Percentiles rank a stretch among this genome's conserved stretches.
phyloP scores from a whole-genome alignment of 1,139 yeast genomes.

The Zygosaccharomyces sapae region DNA sequence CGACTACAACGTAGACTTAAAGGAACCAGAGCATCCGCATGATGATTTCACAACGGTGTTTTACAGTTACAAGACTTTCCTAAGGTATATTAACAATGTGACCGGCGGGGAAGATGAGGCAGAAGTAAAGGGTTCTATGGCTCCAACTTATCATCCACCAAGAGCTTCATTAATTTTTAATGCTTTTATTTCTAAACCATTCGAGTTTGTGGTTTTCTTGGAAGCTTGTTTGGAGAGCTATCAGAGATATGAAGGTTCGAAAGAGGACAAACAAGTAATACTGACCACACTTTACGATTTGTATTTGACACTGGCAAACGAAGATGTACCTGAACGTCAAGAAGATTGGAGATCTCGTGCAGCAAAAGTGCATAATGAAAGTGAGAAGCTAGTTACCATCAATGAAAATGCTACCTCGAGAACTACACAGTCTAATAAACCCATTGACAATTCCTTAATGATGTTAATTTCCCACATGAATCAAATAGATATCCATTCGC shows the following conservation, averaged over 20 bases:
- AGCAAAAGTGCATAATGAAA: conserved; percentile 43
- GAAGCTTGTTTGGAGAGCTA: conserved; percentile 87
- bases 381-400: conserved; percentile 32
- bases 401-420: conserved; percentile 9
- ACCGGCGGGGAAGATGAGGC: conserved; percentile 1
- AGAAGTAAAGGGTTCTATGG: conserved; percentile 1
- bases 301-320: conserved; percentile 61
- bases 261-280: conserved; percentile 65
- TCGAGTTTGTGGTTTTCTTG: conserved; percentile 85
- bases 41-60: conserved; percentile 42
- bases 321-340: conserved; percentile 37
- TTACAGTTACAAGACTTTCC: conserved; percentile 69
- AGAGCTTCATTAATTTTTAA: conserved; percentile 83
- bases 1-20: conserved; percentile 14
- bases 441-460: conserved; percentile 56
- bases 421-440: conserved; percentile 9
- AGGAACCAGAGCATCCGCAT: conserved; percentile 6
- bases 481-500: conserved; percentile 39
- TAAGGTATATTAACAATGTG: conserved; percentile 49
- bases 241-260: conserved; percentile 67
- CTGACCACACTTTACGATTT: conserved; percentile 76
- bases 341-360: conserved; percentile 67
- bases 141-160: conserved; percentile 87
- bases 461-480: conserved; percentile 65
- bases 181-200: conserved; percentile 76